Evolutionary conservation across 371 early-diverging fungal genomes (phyloP).

Genomic region (Smittium culicis): DNA sequence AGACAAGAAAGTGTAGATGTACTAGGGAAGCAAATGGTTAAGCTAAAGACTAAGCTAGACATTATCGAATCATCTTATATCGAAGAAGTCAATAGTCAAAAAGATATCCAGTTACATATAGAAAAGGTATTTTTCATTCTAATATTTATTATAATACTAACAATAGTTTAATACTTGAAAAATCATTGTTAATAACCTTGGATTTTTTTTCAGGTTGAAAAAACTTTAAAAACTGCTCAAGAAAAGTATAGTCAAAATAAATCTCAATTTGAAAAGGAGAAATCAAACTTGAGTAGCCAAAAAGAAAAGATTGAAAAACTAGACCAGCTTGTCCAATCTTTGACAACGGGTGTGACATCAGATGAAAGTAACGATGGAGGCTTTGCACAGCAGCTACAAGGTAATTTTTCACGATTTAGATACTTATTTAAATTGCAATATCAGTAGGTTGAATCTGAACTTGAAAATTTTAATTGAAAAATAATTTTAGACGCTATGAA

Average conservation of each 20-base stretch:
- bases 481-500: constrained; percentile 5
- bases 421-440: too few relatives aligned
- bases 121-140: constrained; percentile 17
- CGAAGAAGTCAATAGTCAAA: constrained; percentile 45
- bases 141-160: neutral
- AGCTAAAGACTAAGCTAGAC: constrained; percentile 62
- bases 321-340: constrained; percentile 77
- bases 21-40: constrained; percentile 56
- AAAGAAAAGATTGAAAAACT: constrained; percentile 46
- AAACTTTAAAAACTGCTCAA: neutral
- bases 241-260: constrained; percentile 32
- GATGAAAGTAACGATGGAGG: constrained; percentile 86
- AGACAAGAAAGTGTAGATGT: constrained; percentile 58
- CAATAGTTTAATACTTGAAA: neutral
- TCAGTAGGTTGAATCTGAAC: too few relatives aligned
- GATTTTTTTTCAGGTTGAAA: neutral
- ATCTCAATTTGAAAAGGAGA: constrained; percentile 44
- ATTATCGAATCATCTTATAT: constrained; percentile 51
- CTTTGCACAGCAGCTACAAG: constrained; percentile 80
- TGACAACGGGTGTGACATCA: constrained; percentile 83
- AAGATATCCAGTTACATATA: constrained; percentile 4
- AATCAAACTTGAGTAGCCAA: constrained; percentile 47
- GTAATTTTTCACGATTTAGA: too few relatives aligned
- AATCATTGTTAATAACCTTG: neutral
- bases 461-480: too few relatives aligned